phyloP scores from a whole-genome alignment of 257 asterid species.

The Solanum pinnatisectum region DNA sequence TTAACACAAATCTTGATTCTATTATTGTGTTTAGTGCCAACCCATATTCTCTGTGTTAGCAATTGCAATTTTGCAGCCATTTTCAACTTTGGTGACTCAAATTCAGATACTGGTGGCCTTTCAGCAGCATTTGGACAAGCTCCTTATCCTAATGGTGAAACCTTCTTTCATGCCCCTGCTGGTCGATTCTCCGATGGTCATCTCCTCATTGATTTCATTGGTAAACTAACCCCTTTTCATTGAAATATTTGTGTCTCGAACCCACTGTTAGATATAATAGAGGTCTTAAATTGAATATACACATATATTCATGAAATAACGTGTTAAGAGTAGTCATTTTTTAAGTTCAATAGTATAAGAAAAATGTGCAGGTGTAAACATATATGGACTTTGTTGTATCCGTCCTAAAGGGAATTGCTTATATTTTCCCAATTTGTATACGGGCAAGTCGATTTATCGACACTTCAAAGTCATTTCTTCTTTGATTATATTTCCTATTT shows the following conservation, averaged over 20 bases:
- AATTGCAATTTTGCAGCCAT: constrained; percentile 60
- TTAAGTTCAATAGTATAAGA: too few relatives aligned
- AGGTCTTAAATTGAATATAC: too few relatives aligned
- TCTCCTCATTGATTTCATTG: constrained; percentile 56
- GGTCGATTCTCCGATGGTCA: constrained; percentile 70
- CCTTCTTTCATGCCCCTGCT: constrained; percentile 46
- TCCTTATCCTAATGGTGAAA: constrained; percentile 50
- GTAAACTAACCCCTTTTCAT: too few relatives aligned
- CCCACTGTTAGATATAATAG: too few relatives aligned
- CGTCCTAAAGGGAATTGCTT: too few relatives aligned
- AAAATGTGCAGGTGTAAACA: too few relatives aligned
- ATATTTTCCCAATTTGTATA: too few relatives aligned
- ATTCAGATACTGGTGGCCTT: constrained; percentile 80
- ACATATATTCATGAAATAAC: not conserved
- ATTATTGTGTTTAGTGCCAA: not conserved
- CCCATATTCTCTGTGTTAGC: not conserved
- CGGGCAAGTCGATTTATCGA: too few relatives aligned
- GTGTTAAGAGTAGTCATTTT: not conserved
- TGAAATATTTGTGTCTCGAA: too few relatives aligned
- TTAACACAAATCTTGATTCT: not conserved
- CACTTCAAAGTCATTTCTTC: too few relatives aligned
- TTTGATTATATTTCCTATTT: too few relatives aligned
- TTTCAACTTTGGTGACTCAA: constrained; percentile 82
- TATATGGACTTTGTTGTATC: too few relatives aligned
- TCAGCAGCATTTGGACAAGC: constrained; percentile 72